A percentile compares a stretch with the other conserved stretches of the same genome.
phyloP scores from a whole-genome alignment of 2,329 filamentous ascomycete species.

The Zarea fungicola region DNA sequence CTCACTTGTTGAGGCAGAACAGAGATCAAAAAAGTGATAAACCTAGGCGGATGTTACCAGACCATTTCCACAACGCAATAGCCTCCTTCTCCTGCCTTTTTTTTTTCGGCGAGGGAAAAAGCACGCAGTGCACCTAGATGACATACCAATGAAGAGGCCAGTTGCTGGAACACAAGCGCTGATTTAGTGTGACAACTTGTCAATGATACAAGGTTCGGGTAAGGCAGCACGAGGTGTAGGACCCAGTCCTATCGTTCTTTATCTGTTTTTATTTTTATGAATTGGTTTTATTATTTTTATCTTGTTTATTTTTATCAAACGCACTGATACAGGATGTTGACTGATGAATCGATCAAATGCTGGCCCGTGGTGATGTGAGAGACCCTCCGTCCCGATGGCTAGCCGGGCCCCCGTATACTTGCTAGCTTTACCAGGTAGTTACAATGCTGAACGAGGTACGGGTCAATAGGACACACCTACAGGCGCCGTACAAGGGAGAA shows the following conservation, averaged over 20 bases:
- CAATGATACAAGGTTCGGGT: constrained; percentile 1
- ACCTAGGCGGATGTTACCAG: no score
- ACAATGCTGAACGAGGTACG: constrained; percentile 4
- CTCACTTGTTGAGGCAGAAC: not conserved
- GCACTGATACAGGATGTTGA: no score
- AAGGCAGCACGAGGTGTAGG: not conserved
- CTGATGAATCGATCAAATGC: constrained; percentile 10
- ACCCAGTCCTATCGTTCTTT: not conserved
- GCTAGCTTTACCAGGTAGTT: no score
- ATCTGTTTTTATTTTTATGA: not conserved
- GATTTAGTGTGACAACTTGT: not conserved
- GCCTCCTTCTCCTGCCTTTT: no score
- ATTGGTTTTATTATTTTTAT: not conserved
- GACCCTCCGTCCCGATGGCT: not conserved
- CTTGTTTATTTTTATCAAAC: not conserved
- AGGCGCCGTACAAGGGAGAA: constrained; percentile 4
- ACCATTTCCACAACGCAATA: constrained; percentile 1
- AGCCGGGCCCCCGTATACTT: not conserved
- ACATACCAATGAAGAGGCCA: not conserved
- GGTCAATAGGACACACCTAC: not conserved
- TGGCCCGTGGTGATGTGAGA: constrained; percentile 6
- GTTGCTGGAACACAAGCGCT: not conserved
- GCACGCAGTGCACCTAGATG: not conserved
- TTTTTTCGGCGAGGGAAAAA: constrained; percentile 1
- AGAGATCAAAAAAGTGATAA: no score